A percentile compares a stretch with the other conserved stretches of the same genome.
Conservation (phyloP, 352 stramenopile genomes). For the Thalassiosira hispida region DNA sequence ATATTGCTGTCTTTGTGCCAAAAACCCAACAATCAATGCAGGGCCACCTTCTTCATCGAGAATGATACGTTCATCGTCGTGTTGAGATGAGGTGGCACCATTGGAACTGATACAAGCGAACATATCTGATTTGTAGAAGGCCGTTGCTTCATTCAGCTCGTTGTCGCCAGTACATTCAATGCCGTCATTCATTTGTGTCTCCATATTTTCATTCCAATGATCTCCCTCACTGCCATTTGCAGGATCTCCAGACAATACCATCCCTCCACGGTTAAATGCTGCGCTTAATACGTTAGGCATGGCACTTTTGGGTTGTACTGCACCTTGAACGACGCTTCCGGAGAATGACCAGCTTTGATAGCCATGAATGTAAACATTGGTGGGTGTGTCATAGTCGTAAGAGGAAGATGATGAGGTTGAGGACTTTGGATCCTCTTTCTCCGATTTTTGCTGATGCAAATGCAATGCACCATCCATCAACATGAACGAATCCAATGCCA, state of each 20-base stretch:
- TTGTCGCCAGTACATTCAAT: constrained; percentile 16
- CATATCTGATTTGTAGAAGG: constrained; percentile 81
- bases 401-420: constrained; percentile 17
- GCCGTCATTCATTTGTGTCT: constrained; percentile 6
- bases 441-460: constrained; percentile 19
- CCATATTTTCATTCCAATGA: constrained; percentile 25
- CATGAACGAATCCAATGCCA: constrained; percentile 76
- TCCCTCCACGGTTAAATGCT: constrained; percentile 79
- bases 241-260: constrained; percentile 46
- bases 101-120: constrained; percentile 81
- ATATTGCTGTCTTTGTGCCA: constrained; percentile 83
- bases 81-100: constrained; percentile 31
- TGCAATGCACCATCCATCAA: constrained; percentile 75
- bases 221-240: constrained; percentile 24
- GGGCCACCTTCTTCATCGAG: constrained; percentile 80
- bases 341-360: constrained; percentile 84
- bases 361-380: constrained; percentile 81
- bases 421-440: background rate
- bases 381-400: constrained; percentile 54
- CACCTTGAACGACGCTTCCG: constrained; percentile 70
- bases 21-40: constrained; percentile 80
- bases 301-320: constrained; percentile 71
- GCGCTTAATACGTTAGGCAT: constrained; percentile 73
- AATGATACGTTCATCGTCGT: constrained; percentile 45
- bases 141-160: constrained; percentile 39